These are phyloP conservation scores for Discostella stelligeroides DNA, from an alignment of 108 stramenopile species.

Conservation along the genomic window DNA sequence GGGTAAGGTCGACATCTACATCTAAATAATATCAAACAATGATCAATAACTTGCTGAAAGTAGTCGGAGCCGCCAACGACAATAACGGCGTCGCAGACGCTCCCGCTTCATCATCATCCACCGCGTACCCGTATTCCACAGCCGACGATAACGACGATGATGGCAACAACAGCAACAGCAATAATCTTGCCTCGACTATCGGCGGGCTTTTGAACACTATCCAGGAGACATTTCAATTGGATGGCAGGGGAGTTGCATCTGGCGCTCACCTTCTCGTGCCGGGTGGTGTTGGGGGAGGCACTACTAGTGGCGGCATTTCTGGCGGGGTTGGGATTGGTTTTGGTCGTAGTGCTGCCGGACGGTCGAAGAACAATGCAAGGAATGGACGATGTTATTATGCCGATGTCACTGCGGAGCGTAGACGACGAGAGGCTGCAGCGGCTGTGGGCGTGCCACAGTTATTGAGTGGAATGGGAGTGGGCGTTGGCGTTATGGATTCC, in stretches of 20 bases:
- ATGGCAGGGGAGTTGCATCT: not conserved
- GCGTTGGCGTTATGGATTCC: not conserved
- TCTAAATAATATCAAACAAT: no score
- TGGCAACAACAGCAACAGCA: not conserved
- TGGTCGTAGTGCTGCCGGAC: not conserved
- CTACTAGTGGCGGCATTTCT: not conserved
- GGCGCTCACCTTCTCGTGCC: not conserved
- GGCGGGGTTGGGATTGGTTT: not conserved
- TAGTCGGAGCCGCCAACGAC: conserved; percentile 10
- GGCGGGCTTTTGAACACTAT: conserved; percentile 23
- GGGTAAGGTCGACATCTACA: no score
- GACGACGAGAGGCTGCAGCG: not conserved
- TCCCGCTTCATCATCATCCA: not conserved
- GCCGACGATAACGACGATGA: not conserved
- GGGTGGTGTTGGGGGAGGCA: not conserved
- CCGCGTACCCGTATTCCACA: not conserved
- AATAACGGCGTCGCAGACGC: not conserved
- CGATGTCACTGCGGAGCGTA: not conserved
- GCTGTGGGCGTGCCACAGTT: not conserved
- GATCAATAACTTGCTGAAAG: conserved; percentile 40
- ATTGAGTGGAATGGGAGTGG: not conserved
- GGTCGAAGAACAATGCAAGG: not conserved
- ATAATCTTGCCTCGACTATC: conserved; percentile 20
- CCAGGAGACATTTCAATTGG: conserved; percentile 11
- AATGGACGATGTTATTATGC: not conserved